Conservation (phyloP, 108 stramenopile species). For the Nannochloropsis salina region DNA sequence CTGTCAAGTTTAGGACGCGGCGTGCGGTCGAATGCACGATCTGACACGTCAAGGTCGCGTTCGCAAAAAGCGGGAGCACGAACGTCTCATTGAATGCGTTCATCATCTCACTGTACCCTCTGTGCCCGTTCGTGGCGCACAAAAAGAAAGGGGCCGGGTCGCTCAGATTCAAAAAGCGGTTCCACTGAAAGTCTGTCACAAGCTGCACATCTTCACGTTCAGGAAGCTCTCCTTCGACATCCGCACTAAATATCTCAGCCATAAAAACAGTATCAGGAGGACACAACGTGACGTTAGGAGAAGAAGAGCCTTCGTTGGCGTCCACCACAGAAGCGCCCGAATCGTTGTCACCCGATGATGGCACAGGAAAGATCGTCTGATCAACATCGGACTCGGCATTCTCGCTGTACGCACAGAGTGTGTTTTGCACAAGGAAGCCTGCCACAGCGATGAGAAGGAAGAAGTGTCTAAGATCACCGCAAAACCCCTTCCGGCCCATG, state of each 20-base stretch:
- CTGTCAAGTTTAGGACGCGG: not conserved
- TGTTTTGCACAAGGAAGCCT: not conserved
- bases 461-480: not conserved
- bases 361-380: not conserved
- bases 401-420: not conserved
- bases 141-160: not conserved
- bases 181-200: constrained; percentile 7
- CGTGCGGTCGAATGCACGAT: not conserved
- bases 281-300: not conserved
- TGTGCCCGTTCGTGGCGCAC: not conserved
- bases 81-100: not conserved
- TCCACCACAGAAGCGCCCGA: not conserved
- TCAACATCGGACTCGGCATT: not conserved
- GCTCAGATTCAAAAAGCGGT: not conserved
- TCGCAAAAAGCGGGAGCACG: not conserved
- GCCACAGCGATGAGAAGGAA: not conserved
- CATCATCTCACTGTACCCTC: constrained; percentile 3
- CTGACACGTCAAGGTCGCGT: not conserved
- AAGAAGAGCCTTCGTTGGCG: not conserved
- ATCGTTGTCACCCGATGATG: not conserved
- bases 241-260: not conserved
- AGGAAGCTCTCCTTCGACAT: not conserved
- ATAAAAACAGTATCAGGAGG: not conserved
- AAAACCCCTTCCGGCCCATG: too few species aligned
- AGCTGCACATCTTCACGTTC: not conserved